Base-by-base conservation (phyloP, 192 early-diverging fungal genomes). In the Backusella morwellensis region DNA sequence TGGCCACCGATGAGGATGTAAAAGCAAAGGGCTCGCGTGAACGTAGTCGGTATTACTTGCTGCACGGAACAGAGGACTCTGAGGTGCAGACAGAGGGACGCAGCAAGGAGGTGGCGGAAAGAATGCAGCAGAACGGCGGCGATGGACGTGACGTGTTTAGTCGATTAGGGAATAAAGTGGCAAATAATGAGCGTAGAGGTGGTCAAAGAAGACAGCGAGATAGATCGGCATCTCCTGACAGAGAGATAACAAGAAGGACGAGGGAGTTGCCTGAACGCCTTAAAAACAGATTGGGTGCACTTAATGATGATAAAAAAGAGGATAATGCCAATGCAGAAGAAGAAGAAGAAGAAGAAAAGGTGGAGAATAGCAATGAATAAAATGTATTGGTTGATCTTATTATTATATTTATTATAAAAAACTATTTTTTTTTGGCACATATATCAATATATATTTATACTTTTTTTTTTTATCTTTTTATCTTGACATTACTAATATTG, bases 21-120 rank as follows among this genome's bases (percentile, higher is more conserved):
- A 87, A 87, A 66, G 77, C 81, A 41, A 68, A 74, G 36, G 82
- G 84, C 1, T 75, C 86, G n/a, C 78, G 80, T 38, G 71, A 82
- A 34, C 76, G 77, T 41, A 87, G 86, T 72, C 54, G 72, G 6
- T 87, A 87, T 52, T 87, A 87, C 68, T 70, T 81, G 4, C 44
- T 82, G 6, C 84, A 85, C 75, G 83, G 86, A 0, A 29, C 29
- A 6, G 73, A 74, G 0, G 73, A 66, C 59, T 66, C 56, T 42
- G 35, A 17, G 11, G 54, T 32, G 21, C n/a, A 6, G 6, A 26
- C n/a, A 12, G 23, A 40, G 36, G 38, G 1, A 26, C 19, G 70
- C 4, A 6, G 50, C 26, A 6, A 50, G 1, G 72, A 73, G 0
- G 7, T 52, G 26, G 2, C 17, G 34, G 34, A 52, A 15, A 29